Base-by-base conservation (phyloP, 208 protist genomes). In the Novymonas esmeraldas region DNA sequence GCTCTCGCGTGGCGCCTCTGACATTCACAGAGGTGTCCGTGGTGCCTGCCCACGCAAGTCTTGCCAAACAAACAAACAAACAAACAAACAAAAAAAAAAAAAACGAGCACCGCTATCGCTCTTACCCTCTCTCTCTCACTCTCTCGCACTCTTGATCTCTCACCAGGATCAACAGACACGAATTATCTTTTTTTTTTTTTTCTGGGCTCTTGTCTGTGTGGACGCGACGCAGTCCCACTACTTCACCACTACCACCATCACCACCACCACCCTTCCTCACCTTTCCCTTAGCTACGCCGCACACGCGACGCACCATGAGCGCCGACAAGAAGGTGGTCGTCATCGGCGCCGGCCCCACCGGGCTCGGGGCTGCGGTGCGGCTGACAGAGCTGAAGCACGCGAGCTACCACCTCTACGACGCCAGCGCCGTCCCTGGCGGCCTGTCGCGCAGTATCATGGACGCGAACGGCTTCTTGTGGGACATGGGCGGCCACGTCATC, bases 401-500 rank as follows among this genome's bases (percentile, higher is more conserved):
- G 2, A 62, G 82, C 59, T 93, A 79, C 76, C 68, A 83, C 59
- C 49, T 94, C 48, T 74, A 85, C 42, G 88, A 94, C 34, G 75
- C 54, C 11, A 38, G 55, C 48, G 28, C 52, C 3, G 56, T 65
- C 24, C 75, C 84, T 26, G 81, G 81, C 50, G 88, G 88, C 18
- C 79, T 94, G 55, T 90, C 88, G 13, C 73, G 82, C 20, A 83
- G 76, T 41, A 64, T 80, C 49, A 28, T 54, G 31, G 85, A 91
- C 59, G 65, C 73, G 3, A 70, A 85, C 2, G 78, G 78, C n/a
- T 94, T 94, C 61, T 70, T 79, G 26, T 94, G 84, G 84, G 88
- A 94, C 67, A 73, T 92, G 36, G 88, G 88, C 24, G 88, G 81
- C 28, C 88, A 94, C 75, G 84, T 91, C 28, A 87, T 94, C 67